phyloP scores from a whole-genome alignment of 305 asterid genomes.

The Solanum hybrid region DNA sequence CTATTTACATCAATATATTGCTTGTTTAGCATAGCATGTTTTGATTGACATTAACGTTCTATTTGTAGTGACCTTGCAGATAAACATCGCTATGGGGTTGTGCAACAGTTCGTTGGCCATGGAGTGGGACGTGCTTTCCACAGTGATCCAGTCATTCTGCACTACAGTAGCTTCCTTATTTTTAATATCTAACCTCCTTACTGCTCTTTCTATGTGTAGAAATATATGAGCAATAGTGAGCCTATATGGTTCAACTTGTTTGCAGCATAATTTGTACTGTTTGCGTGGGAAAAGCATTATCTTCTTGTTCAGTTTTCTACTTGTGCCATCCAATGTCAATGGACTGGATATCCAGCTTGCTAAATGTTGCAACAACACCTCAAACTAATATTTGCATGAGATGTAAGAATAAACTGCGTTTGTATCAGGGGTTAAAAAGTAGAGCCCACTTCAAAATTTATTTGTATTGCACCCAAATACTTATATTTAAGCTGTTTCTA shows the following conservation, averaged over 20 bases:
- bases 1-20: not conserved
- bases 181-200: not conserved
- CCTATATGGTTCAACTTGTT: not conserved
- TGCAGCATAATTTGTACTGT: not conserved
- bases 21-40: not conserved
- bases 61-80: conserved; percentile 76
- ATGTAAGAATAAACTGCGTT: not conserved
- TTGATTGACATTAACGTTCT: conserved; percentile 22
- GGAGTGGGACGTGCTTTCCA: conserved; percentile 94
- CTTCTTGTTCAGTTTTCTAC: not conserved
- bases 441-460: not conserved
- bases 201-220: not conserved
- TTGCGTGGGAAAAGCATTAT: not conserved
- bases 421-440: not conserved
- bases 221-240: not conserved
- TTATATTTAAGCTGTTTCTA: not conserved
- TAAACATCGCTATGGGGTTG: conserved; percentile 71
- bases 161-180: conserved; percentile 45
- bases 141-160: conserved; percentile 85
- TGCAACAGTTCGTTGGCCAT: conserved; percentile 87
- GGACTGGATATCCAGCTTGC: not conserved
- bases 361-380: not conserved
- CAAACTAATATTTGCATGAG: not conserved
- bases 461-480: not conserved
- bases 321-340: not conserved